Evolutionary conservation across 495 filamentous ascomycete genomes (phyloP).

Genomic region (Podospora sp.): DNA sequence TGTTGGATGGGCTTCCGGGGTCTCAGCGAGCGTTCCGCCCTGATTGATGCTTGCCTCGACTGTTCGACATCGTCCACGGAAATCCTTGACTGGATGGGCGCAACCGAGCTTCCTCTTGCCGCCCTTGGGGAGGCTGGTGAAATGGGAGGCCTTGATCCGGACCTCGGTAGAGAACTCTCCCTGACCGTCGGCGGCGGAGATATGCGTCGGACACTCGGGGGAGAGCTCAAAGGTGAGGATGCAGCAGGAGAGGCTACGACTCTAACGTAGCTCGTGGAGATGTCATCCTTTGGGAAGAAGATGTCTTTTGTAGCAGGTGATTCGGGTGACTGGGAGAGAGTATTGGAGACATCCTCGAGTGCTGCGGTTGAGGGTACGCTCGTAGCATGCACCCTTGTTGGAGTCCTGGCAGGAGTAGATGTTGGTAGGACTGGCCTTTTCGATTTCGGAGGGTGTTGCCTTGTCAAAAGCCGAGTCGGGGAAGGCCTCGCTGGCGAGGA

Average conservation of each 20-base stretch:
- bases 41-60: conserved; percentile 25
- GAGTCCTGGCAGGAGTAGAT: background rate
- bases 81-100: background rate
- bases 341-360: background rate
- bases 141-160: background rate
- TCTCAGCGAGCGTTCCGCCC: conserved; percentile 54
- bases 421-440: background rate
- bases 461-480: background rate
- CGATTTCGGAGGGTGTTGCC: background rate
- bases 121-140: background rate
- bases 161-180: conserved; percentile 13
- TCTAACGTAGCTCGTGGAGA: conserved; percentile 22
- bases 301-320: background rate
- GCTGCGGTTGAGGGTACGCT: background rate
- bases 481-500: conserved; percentile 20
- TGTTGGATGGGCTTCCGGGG: conserved; percentile 75
- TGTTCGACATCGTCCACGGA: conserved; percentile 20
- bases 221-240: conserved; percentile 21
- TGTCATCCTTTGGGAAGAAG: conserved; percentile 20
- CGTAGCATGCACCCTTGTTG: background rate
- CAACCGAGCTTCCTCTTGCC: background rate
- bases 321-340: background rate
- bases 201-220: conserved; percentile 14
- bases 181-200: conserved; percentile 21
- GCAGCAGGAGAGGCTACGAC: conserved; percentile 5